Evolutionary conservation across 2,329 filamentous ascomycete species (phyloP).

Genomic region (Colletotrichum lindemuthianum): DNA sequence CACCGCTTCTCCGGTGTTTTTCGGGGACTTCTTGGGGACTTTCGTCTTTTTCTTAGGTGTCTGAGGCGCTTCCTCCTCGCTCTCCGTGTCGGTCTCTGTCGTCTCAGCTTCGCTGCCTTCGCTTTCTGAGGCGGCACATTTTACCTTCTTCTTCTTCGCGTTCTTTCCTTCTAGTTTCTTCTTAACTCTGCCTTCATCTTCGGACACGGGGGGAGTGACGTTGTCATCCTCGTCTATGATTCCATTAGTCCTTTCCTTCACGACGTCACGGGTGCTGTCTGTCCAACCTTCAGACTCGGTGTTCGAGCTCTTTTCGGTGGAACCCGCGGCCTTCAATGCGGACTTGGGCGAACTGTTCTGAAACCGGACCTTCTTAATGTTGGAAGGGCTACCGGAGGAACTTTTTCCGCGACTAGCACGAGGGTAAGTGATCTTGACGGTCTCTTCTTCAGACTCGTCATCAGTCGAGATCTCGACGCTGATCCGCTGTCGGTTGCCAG

Average conservation of each 20-base stretch:
- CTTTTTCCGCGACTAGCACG: slow-evolving; percentile 43
- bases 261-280: neutral
- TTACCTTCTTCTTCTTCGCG: slow-evolving; percentile 37
- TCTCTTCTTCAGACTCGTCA: slow-evolving; percentile 61
- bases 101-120: slow-evolving; percentile 38
- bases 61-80: slow-evolving; percentile 23
- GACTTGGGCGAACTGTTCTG: slow-evolving; percentile 47
- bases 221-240: slow-evolving; percentile 17
- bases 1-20: slow-evolving; percentile 12
- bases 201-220: slow-evolving; percentile 19
- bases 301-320: slow-evolving; percentile 39
- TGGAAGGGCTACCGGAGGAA: slow-evolving; percentile 9
- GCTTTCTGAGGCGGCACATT: slow-evolving; percentile 22
- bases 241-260: slow-evolving; percentile 21
- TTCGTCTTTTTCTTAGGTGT: slow-evolving; percentile 35
- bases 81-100: slow-evolving; percentile 40
- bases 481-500: slow-evolving; percentile 40
- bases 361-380: slow-evolving; percentile 57
- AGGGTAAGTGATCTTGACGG: slow-evolving; percentile 59
- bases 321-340: slow-evolving; percentile 46
- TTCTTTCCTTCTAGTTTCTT: slow-evolving; percentile 23
- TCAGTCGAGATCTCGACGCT: slow-evolving; percentile 58
- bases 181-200: slow-evolving; percentile 19
- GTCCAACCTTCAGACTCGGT: slow-evolving; percentile 23
- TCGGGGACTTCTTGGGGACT: slow-evolving; percentile 28